Percentiles rank a stretch among this genome's conserved stretches.
Conservation (phyloP, 345 rosid genomes). For the Melaleuca alternifolia region DNA sequence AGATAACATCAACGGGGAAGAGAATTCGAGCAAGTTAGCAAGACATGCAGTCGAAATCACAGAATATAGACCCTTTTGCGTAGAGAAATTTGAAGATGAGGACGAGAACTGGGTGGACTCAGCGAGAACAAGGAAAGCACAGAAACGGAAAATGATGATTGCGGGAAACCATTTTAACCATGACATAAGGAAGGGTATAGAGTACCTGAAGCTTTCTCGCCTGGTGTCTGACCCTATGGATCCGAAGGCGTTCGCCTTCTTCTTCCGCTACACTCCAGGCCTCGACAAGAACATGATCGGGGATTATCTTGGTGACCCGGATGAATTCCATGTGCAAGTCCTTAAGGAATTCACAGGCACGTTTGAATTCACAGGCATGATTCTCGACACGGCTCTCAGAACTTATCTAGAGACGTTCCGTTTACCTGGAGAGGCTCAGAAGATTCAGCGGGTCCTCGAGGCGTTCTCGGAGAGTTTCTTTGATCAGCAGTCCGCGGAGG, state of each 20-base stretch:
- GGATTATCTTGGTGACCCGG: slow-evolving; percentile 89
- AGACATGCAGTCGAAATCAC: slow-evolving; percentile 46
- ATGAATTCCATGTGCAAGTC: slow-evolving; percentile 58
- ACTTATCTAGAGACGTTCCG: slow-evolving; percentile 70
- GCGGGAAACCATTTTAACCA: slow-evolving; percentile 72
- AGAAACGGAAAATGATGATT: slow-evolving; percentile 57
- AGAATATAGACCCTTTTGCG: slow-evolving; percentile 68
- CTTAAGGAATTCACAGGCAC: slow-evolving; percentile 68
- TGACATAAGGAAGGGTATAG: slow-evolving; percentile 80
- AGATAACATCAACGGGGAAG: slow-evolving; percentile 54
- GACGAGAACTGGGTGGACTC: slow-evolving; percentile 54
- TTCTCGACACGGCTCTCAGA: slow-evolving; percentile 69
- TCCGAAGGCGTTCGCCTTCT: slow-evolving; percentile 55
- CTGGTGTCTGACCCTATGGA: slow-evolving; percentile 60
- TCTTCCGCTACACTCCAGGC: slow-evolving; percentile 62
- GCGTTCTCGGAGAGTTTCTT: slow-evolving; percentile 70
- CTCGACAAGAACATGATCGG: slow-evolving; percentile 70
- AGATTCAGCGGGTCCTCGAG: slow-evolving; percentile 74
- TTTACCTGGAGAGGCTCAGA: slow-evolving; percentile 90
- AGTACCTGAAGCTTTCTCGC: slow-evolving; percentile 51
- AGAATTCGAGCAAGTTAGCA: slow-evolving; percentile 23
- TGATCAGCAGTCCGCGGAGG: slow-evolving; percentile 55
- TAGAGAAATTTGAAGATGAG: slow-evolving; percentile 50
- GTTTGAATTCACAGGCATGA: slow-evolving; percentile 72
- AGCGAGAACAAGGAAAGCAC: slow-evolving; percentile 56